phyloP scores from a whole-genome alignment of 306 rosid species.

The Glycine soja region DNA sequence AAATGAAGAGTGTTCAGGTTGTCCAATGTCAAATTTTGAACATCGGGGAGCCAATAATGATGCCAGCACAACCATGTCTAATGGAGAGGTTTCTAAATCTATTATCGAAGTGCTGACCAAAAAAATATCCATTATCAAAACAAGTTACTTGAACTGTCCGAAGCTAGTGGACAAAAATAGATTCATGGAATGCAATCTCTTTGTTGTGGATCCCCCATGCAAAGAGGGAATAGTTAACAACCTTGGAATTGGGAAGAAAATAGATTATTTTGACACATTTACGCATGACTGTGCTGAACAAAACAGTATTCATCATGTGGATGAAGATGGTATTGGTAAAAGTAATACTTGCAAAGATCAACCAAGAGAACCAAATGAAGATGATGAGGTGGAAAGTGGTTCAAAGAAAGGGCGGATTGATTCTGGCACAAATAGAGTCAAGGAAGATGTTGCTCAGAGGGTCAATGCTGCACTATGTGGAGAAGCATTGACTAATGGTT shows the following conservation, averaged over 20 bases:
- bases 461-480: constrained; percentile 34
- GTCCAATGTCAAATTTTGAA: constrained; percentile 37
- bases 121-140: neutral
- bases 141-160: constrained; percentile 16
- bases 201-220: constrained; percentile 35
- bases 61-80: constrained; percentile 34
- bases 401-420: constrained; percentile 22
- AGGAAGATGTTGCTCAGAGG: constrained; percentile 42
- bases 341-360: constrained; percentile 36
- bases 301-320: constrained; percentile 25
- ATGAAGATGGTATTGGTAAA: constrained; percentile 27
- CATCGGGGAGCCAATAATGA: constrained; percentile 43
- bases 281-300: constrained; percentile 40
- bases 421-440: constrained; percentile 29
- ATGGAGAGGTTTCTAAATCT: constrained; percentile 39
- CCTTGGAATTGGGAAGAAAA: constrained; percentile 32
- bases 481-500: constrained; percentile 42
- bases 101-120: neutral
- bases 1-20: constrained; percentile 38
- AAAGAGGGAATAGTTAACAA: constrained; percentile 31
- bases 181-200: constrained; percentile 32
- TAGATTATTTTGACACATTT: constrained; percentile 19
- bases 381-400: constrained; percentile 37
- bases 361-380: constrained; percentile 40
- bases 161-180: constrained; percentile 34